phyloP scores from a whole-genome alignment of 306 rosid species.

The Fragaria ananassa region DNA sequence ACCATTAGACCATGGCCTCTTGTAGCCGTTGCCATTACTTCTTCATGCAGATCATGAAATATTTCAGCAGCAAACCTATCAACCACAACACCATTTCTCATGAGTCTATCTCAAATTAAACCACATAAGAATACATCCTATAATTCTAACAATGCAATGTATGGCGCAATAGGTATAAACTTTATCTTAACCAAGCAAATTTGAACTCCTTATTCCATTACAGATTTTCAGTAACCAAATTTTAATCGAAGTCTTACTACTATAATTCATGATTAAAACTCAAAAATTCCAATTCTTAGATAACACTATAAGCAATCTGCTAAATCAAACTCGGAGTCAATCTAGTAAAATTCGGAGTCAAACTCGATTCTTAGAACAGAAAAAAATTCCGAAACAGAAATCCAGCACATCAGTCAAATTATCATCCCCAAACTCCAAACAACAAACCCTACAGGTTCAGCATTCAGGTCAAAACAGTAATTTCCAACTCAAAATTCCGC shows the following conservation, averaged over 20 bases:
- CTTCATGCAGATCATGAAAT: slow-evolving; percentile 94
- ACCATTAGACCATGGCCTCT: slow-evolving; percentile 77
- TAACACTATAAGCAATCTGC: slow-evolving; percentile 7
- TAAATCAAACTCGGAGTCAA: neutral
- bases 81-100: slow-evolving; percentile 4
- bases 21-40: slow-evolving; percentile 80
- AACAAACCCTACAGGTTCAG: slow-evolving; percentile 17
- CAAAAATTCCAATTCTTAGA: slow-evolving; percentile 14
- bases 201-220: neutral
- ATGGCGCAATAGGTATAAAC: neutral
- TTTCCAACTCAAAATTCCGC: neutral
- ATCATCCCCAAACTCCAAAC: slow-evolving; percentile 8
- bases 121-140: neutral
- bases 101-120: neutral
- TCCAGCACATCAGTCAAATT: slow-evolving; percentile 12
- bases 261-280: neutral
- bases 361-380: slow-evolving; percentile 7
- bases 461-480: slow-evolving; percentile 4
- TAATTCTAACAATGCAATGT: neutral
- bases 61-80: slow-evolving; percentile 91
- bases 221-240: neutral
- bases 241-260: neutral
- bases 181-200: neutral
- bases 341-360: neutral
- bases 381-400: neutral